phyloP scores from a whole-genome alignment of 106 monocot genomes.

The Phalaenopsis equestris region DNA sequence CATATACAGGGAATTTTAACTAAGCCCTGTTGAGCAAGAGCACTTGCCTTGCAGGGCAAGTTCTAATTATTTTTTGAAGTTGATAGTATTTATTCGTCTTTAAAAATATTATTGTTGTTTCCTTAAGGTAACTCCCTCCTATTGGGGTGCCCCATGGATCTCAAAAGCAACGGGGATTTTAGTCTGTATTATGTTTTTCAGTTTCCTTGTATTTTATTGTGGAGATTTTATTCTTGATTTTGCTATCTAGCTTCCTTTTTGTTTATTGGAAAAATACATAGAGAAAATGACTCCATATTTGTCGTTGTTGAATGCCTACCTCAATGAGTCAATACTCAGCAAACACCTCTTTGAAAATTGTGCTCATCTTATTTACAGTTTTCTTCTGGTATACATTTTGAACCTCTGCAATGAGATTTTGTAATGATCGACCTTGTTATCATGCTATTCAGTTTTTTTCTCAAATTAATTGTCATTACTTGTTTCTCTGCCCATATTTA shows the following conservation, averaged over 20 bases:
- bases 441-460: background rate
- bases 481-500: background rate
- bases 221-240: background rate
- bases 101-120: too few species aligned
- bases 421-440: background rate
- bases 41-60: too few species aligned
- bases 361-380: background rate
- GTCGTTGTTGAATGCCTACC: background rate
- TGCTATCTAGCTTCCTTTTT: background rate
- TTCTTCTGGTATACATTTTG: background rate
- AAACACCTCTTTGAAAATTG: background rate
- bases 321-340: background rate
- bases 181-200: too few species aligned
- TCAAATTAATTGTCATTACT: background rate
- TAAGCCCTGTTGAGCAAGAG: too few species aligned
- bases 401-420: background rate
- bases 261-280: background rate
- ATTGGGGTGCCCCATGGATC: too few species aligned
- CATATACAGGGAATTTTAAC: too few species aligned
- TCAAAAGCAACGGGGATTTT: too few species aligned
- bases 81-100: too few species aligned
- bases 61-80: too few species aligned
- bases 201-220: background rate
- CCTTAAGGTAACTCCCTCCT: too few species aligned
- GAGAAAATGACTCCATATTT: background rate